These are phyloP conservation scores for Puccinia novopanici DNA, from an alignment of 1,284 basidiomycete genomes.

Conservation along the genomic window DNA sequence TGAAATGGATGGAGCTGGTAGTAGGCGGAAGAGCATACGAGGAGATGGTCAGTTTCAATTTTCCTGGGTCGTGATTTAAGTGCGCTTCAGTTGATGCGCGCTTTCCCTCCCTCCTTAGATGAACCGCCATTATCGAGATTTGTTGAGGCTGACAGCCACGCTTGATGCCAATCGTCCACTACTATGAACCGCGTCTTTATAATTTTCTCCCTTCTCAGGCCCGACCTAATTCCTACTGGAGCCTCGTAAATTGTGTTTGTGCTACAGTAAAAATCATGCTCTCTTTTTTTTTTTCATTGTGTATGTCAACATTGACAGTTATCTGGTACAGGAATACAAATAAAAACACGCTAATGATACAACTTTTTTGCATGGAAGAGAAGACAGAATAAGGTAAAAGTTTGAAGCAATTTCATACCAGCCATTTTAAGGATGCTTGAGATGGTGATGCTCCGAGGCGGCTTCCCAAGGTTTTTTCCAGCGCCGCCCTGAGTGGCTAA, in stretches of 20 bases:
- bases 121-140: conserved; percentile 50
- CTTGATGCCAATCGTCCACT: conserved; percentile 4
- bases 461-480: conserved; percentile 43
- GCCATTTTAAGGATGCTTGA: not conserved
- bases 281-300: no score
- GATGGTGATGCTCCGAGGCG: not conserved
- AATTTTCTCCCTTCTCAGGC: no score
- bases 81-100: not conserved
- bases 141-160: conserved; percentile 34
- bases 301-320: not conserved
- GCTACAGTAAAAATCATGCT: no score
- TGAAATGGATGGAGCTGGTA: conserved; percentile 47
- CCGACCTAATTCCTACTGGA: not conserved
- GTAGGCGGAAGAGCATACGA: conserved; percentile 45
- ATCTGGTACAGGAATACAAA: not conserved
- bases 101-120: conserved; percentile 6
- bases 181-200: conserved; percentile 9
- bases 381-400: no score
- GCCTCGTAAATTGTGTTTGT: not conserved
- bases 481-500: conserved; percentile 28
- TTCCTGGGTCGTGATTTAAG: not conserved
- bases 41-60: conserved; percentile 44
- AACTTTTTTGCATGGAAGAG: no score
- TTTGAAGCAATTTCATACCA: no score
- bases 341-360: not conserved